Evolutionary conservation across 345 rosid species (phyloP), one percentile per base, ranked within the genome.

Genomic region (Brassica incana): DNA sequence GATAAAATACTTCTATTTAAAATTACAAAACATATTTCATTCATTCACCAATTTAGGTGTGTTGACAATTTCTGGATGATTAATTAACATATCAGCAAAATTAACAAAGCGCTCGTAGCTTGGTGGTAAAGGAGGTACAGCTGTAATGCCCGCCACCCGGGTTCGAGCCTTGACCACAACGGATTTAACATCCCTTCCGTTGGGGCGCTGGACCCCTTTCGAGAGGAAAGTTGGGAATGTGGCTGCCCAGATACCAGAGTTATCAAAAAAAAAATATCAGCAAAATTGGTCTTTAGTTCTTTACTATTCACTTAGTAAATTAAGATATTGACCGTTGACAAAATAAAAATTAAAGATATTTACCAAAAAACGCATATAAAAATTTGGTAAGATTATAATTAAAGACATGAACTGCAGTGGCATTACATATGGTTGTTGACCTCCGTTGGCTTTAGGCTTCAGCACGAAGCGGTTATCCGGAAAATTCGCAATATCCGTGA

Each of bases 281-380:
- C n/a, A 60, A 60, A 14, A 14, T 63, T 63, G 32, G 6, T n/a
- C 11, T 32, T 6, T 27, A 32, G 0, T 64, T 30, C 2, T 4
- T 3, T 32, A 43, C 50, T 43, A 43, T 43, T 43, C 14, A 43
- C n/a, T 30, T 63, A 8, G 67, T 12, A 63, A n/a, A 3, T 32
- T 1, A 64, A 64, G 43, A 30, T 29, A 9, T n/a, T 77, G 80
- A 77, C 54, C 61, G 32, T 29, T 29, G 32, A 29, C 32, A 29
- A 29, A 29, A 29, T 29, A 29, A 29, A 29, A 29, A 29, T 29
- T 29, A 6, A 64, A 64, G 43, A 30, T 29, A 9, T n/a, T 77
- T 70, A 77, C 54, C 61, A 59, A 68, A 6, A 20, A 33, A 25
- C 6, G 63, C 52, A 20, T 32, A 48, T 32, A 6, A 61, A 16